phyloP scores from a whole-genome alignment of 495 filamentous ascomycete genomes.

The Beverwykella pulmonaria region DNA sequence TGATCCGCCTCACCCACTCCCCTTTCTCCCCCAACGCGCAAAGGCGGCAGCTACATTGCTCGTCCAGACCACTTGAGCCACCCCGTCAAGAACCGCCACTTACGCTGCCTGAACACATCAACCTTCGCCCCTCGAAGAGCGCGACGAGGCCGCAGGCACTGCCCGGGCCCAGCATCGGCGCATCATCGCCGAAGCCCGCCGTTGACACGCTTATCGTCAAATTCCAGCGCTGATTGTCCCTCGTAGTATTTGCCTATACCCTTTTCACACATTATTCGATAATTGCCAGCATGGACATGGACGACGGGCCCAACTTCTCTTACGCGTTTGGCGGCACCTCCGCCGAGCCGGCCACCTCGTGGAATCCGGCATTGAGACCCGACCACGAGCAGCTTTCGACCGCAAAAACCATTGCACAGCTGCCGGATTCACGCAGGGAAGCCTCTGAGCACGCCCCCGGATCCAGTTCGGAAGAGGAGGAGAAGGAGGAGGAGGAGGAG shows the following conservation, averaged over 20 bases:
- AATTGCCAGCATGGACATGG: slow-evolving; percentile 38
- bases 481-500: slow-evolving; percentile 10
- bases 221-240: slow-evolving; percentile 18
- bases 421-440: background rate
- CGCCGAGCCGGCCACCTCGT: slow-evolving; percentile 15
- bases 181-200: slow-evolving; percentile 11
- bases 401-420: background rate
- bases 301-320: slow-evolving; percentile 38
- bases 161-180: slow-evolving; percentile 1
- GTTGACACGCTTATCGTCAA: background rate
- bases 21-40: slow-evolving; percentile 10
- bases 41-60: background rate
- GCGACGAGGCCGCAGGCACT: slow-evolving; percentile 6
- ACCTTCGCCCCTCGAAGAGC: background rate
- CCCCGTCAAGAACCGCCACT: background rate
- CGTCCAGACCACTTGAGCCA: background rate
- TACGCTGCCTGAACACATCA: background rate
- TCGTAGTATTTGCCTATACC: slow-evolving; percentile 38
- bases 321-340: slow-evolving; percentile 34
- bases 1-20: slow-evolving; percentile 21
- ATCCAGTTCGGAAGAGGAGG: background rate
- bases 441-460: background rate
- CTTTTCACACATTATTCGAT: slow-evolving; percentile 32
- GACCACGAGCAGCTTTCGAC: slow-evolving; percentile 9
- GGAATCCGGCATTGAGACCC: slow-evolving; percentile 41